Evolutionary conservation across 352 stramenopile species (phyloP).

Genomic region (Phytopythium aichiense): DNA sequence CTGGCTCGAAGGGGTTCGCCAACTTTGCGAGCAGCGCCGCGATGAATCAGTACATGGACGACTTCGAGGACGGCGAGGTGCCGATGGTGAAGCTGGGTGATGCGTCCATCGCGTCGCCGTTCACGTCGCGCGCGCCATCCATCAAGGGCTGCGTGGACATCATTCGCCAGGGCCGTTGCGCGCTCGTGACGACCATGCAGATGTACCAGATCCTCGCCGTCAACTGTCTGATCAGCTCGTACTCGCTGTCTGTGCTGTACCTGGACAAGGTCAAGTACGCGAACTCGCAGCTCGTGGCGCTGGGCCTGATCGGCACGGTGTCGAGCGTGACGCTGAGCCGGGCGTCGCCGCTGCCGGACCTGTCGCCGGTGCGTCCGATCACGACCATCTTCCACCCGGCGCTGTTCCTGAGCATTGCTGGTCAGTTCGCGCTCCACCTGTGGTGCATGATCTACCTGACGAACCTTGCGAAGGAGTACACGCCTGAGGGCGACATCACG

Average conservation of each 20-base stretch:
- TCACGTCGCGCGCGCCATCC: constrained; percentile 94
- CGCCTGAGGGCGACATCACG: constrained; percentile 69
- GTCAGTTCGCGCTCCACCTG: constrained; percentile 96
- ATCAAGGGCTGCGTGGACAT: constrained; percentile 94
- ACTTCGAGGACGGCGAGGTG: constrained; percentile 90
- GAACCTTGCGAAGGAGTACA: constrained; percentile 90
- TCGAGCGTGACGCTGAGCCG: constrained; percentile 85
- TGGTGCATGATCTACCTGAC: constrained; percentile 91
- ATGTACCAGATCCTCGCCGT: constrained; percentile 99
- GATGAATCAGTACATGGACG: constrained; percentile 90
- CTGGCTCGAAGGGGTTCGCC: constrained; percentile 75
- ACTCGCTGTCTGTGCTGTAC: constrained; percentile 98
- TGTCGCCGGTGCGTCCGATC: constrained; percentile 92
- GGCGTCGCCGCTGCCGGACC: constrained; percentile 91
- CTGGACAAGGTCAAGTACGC: constrained; percentile 98
- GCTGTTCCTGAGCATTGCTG: constrained; percentile 92
- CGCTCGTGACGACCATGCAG: constrained; percentile 99
- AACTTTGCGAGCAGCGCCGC: constrained; percentile 84
- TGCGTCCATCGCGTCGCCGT: constrained; percentile 98
- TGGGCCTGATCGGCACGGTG: constrained; percentile 85
- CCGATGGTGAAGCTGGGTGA: constrained; percentile 99
- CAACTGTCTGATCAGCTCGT: constrained; percentile 98
- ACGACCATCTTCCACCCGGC: constrained; percentile 94
- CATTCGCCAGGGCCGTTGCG: constrained; percentile 97
- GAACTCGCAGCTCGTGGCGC: constrained; percentile 94